Conservation (phyloP, 2,329 filamentous ascomycete species). For the Fusarium sp. region DNA sequence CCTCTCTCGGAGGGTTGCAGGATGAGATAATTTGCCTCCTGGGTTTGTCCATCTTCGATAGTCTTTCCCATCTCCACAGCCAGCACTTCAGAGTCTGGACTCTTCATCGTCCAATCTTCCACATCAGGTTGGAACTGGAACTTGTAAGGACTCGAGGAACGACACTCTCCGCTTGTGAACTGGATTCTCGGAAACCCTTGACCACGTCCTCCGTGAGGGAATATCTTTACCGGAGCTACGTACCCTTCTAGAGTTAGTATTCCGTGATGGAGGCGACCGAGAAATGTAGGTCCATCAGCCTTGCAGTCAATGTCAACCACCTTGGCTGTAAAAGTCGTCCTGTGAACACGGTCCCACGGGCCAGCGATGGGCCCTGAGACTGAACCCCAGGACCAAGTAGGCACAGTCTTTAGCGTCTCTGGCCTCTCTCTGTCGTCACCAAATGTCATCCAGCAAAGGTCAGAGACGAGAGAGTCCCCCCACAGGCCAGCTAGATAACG, state of each 20-base stretch:
- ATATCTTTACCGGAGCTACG: not conserved
- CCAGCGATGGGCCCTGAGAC: not conserved
- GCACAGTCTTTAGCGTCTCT: not conserved
- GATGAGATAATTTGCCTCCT: not conserved
- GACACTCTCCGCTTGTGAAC: not conserved
- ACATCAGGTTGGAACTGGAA: not conserved
- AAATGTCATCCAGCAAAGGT: not conserved
- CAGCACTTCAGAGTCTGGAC: not conserved
- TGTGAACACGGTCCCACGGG: not conserved
- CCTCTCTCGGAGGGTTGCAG: not conserved
- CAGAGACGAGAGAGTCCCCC: not conserved
- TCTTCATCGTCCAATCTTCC: not conserved
- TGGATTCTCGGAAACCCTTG: not conserved
- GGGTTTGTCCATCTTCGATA: not conserved
- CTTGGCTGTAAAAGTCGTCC: not conserved
- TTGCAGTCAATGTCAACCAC: not conserved
- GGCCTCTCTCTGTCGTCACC: not conserved
- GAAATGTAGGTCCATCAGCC: not conserved
- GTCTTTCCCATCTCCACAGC: not conserved
- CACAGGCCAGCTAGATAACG: not conserved
- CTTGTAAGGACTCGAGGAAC: not conserved
- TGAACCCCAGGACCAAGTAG: not conserved
- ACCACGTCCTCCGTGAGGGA: not conserved
- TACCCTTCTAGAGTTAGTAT: not conserved
- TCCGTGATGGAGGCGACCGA: not conserved